These are phyloP conservation scores for Apophysomyces trapeziformis DNA, from an alignment of 371 early-diverging fungal species.

Conservation along the genomic window DNA sequence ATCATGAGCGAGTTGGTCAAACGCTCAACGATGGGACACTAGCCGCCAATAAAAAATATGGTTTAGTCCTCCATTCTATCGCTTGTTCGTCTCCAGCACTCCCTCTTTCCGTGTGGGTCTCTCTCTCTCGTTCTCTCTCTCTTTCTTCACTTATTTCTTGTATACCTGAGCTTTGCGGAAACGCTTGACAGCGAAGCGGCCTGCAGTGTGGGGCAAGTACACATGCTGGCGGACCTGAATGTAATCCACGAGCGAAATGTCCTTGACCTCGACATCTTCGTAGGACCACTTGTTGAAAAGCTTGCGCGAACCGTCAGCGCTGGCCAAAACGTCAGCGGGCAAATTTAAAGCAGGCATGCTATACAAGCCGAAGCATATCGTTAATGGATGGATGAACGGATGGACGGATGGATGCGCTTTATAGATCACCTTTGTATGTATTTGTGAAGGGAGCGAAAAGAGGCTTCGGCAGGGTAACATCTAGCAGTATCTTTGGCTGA, in stretches of 20 bases:
- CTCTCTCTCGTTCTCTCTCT: background rate
- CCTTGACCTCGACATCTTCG: conserved; percentile 96
- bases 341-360: conserved; percentile 68
- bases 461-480: conserved; percentile 6
- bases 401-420: background rate
- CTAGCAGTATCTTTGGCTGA: background rate
- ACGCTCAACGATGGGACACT: conserved; percentile 99
- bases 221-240: conserved; percentile 92
- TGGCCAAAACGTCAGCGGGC: conserved; percentile 68
- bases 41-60: background rate
- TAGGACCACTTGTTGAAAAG: conserved; percentile 97
- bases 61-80: background rate
- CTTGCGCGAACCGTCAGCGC: conserved; percentile 69
- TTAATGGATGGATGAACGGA: conserved; percentile 11
- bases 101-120: too few species aligned
- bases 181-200: conserved; percentile 96
- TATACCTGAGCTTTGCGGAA: conserved; percentile 97
- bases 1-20: conserved; percentile 99
- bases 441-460: conserved; percentile 9
- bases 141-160: conserved; percentile 1
- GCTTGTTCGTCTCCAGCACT: too few species aligned
- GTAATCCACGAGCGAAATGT: conserved; percentile 96
- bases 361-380: background rate
- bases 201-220: conserved; percentile 98
- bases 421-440: conserved; percentile 5